These are phyloP conservation scores for Colletotrichum trifolii DNA, from an alignment of 2,329 filamentous ascomycete genomes.

Conservation along the genomic window DNA sequence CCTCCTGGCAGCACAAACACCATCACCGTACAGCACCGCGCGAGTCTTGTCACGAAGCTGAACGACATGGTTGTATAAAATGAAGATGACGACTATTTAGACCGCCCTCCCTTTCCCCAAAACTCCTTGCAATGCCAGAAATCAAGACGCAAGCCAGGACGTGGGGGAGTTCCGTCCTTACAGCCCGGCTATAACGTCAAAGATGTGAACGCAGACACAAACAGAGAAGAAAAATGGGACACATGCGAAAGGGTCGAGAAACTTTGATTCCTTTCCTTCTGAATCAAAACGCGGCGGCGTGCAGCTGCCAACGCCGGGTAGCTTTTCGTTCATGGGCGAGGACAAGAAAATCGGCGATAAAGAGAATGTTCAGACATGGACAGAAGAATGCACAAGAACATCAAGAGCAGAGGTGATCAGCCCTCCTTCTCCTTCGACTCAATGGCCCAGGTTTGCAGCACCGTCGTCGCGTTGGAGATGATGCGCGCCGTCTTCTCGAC, in stretches of 20 bases:
- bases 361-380: no score
- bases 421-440: constrained; percentile 12
- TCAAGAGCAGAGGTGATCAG: neutral
- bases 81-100: neutral
- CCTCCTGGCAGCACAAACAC: no score
- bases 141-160: neutral
- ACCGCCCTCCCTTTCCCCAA: neutral
- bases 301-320: no score
- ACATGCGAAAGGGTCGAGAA: neutral
- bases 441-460: constrained; percentile 40
- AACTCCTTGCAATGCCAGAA: constrained; percentile 37
- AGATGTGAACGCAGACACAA: neutral
- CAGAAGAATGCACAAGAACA: no score
- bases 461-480: constrained; percentile 67
- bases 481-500: constrained; percentile 78
- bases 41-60: no score
- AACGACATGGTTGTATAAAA: neutral
- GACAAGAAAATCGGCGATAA: neutral
- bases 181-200: neutral
- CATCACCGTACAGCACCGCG: no score
- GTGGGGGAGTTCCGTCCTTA: no score
- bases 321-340: neutral
- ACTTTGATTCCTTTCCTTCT: neutral
- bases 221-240: neutral
- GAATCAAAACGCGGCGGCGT: no score